Evolutionary conservation across 2,329 filamentous ascomycete genomes (phyloP), one percentile per base, ranked within the genome.

Genomic region (Talaromyces funiculosus): DNA sequence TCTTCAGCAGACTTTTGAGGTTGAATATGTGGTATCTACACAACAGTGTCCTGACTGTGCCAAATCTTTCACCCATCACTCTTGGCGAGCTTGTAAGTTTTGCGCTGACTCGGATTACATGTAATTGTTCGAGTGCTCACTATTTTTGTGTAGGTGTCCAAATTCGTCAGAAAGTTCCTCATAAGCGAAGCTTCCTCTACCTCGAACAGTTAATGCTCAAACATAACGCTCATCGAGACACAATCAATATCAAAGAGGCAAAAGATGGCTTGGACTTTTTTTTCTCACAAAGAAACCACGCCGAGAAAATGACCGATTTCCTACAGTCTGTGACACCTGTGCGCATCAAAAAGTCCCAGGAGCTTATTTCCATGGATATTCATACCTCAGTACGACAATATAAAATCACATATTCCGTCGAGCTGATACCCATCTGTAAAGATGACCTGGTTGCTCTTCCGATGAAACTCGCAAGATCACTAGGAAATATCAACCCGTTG

Each of bases 201-300:
- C 86, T 97, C 37, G 94, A 97, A 76, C 93, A 99, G 80, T 82
- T 97, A 60, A 96, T 99, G 68, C 81, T 99, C 68, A 97, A 97
- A 81, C 92, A 97, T 74, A 85, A 85, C 60, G 94, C 93, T 3
- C 92, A 96, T 75, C 85, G 86, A 65, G 92, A 99, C 67, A 94
- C 93, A 0, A 92, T 97, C 77, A 99, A 97, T 75, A 99, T 99
- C 78, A 97, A 95, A 73, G 94, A 99, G 77, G 90, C 90, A 29
- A 92, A 92, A 76, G 92, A 97, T 68, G 94, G 94, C 1, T 87
- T 99, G 62, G 94, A 99, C 73, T 99, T 99, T 75, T 99, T 88
- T 82, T 99, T 94, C 71, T 84, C 90, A 0, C 86, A 89, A 61
- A 83, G 90, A 69, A 99, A 97, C 71, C 90, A 96, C 68, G 93